Evolutionary conservation across 2,329 filamentous ascomycete genomes (phyloP).

Genomic region (Verticillium albo-atrum): DNA sequence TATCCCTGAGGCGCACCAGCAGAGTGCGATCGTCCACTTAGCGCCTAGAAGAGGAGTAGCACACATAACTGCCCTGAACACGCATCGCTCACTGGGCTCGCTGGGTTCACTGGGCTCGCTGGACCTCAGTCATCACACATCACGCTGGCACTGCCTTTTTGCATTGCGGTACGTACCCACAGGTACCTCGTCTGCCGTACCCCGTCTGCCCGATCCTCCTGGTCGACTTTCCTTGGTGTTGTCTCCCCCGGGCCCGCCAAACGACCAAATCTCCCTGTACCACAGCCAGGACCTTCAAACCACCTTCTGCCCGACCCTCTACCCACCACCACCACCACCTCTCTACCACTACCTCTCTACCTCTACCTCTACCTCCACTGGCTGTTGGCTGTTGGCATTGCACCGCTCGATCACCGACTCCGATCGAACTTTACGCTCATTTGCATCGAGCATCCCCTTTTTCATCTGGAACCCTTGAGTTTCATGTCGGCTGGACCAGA

Average conservation of each 20-base stretch:
- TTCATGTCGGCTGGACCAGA: background rate
- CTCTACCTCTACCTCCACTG: background rate
- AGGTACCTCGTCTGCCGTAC: background rate
- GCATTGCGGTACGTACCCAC: background rate
- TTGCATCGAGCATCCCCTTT: background rate
- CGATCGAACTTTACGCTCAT: background rate
- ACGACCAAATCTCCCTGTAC: conserved; percentile 2
- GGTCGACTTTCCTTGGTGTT: background rate
- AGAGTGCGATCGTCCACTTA: conserved; percentile 1
- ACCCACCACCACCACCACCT: too few relatives aligned
- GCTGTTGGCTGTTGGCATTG: background rate
- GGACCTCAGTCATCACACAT: too few relatives aligned
- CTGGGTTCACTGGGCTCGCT: background rate
- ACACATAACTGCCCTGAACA: background rate
- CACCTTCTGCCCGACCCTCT: background rate
- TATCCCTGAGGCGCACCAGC: background rate
- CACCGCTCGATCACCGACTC: background rate
- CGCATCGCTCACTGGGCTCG: background rate
- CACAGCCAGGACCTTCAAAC: conserved; percentile 1
- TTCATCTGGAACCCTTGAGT: background rate
- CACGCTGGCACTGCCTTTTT: background rate
- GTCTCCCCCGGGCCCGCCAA: background rate
- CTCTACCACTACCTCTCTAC: background rate
- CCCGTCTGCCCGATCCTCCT: background rate
- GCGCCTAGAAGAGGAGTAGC: conserved; percentile 2